Conservation (phyloP, 2,329 filamentous ascomycete genomes). For the Diaporthe citrichinensis region DNA sequence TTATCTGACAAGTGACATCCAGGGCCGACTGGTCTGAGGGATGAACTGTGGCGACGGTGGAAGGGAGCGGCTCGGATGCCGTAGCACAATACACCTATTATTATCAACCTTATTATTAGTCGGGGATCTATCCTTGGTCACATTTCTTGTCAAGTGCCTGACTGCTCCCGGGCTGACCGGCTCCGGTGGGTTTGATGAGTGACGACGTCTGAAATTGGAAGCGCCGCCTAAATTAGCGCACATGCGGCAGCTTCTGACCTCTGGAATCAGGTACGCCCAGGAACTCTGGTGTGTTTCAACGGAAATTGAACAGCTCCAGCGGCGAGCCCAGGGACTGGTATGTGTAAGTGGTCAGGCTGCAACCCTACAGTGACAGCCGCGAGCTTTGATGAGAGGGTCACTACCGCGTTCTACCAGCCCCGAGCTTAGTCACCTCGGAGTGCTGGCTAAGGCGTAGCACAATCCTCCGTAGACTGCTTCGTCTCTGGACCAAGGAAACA, state of each 20-base stretch:
- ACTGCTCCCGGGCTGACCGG: conserved; percentile 25
- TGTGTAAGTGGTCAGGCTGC: conserved; percentile 20
- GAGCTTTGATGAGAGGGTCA: conserved; percentile 36
- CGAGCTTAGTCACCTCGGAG: background rate
- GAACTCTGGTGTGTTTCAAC: conserved; percentile 7
- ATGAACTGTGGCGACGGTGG: background rate
- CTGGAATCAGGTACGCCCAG: conserved; percentile 18
- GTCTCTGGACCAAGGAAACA: conserved; percentile 1
- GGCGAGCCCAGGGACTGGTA: conserved; percentile 18
- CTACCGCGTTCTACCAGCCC: background rate
- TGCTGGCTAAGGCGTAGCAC: background rate
- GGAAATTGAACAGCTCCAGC: conserved; percentile 33
- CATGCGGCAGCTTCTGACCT: conserved; percentile 27
- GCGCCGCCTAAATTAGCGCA: conserved; percentile 31
- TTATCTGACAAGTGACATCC: conserved; percentile 14
- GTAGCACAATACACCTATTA: background rate
- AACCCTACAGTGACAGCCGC: conserved; percentile 10
- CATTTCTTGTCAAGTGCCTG: conserved; percentile 6
- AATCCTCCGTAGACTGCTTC: background rate
- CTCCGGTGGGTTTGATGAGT: conserved; percentile 22
- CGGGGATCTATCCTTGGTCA: conserved; percentile 11
- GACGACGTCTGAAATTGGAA: conserved; percentile 23
- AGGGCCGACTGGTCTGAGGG: background rate
- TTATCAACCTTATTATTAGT: conserved; percentile 14
- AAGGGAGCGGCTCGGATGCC: background rate